Evolutionary conservation across 306 rosid genomes (phyloP), one percentile per base, ranked within the genome.

Genomic region (Pyrus communis): DNA sequence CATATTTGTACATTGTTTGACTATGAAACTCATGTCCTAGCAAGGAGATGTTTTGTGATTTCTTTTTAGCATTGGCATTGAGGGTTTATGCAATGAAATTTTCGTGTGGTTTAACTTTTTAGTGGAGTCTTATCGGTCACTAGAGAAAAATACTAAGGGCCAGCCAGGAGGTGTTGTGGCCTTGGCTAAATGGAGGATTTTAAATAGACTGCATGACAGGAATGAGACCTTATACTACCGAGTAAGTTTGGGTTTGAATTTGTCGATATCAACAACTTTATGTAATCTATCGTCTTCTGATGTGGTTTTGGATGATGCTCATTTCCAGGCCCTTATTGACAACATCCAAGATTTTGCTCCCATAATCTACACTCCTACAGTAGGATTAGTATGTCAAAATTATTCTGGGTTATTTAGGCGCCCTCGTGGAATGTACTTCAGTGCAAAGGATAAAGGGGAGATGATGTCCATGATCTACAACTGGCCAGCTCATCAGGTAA

Each of bases 401-500:
- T 96, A 96, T 88, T 96, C 98, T 0, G 99, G 99, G 40, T 86
- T 96, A 66, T 96, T 89, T 79, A 88, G 99, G 85, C 96, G 99
- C 59, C 98, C 99, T 0, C 99, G 99, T 4, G 99, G 99, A 67
- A 96, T 96, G 99, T 96, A 96, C 85, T 96, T 96, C 85, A 89
- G 99, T 84, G 99, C 98, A 63, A 96, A 87, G 85, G 99, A 96
- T 85, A 96, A 90, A 83, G 99, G 99, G 49, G 99, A 96, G 86
- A 96, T 96, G 99, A 92, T 96, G 99, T 92, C 99, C 71, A 96
- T 96, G 99, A 96, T 96, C 79, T 96, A 92, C 80, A 96, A 96
- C 77, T 96, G 99, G 99, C 99, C 99, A 74, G 87, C 88, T 46
- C 83, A 85, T 0, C 64, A 92, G 96, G 99, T 91, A 75, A 69